A percentile compares a stretch with the other conserved stretches of the same genome.
Conservation (phyloP, 2,329 filamentous ascomycete genomes). For the Sporothrix brasiliensis region DNA sequence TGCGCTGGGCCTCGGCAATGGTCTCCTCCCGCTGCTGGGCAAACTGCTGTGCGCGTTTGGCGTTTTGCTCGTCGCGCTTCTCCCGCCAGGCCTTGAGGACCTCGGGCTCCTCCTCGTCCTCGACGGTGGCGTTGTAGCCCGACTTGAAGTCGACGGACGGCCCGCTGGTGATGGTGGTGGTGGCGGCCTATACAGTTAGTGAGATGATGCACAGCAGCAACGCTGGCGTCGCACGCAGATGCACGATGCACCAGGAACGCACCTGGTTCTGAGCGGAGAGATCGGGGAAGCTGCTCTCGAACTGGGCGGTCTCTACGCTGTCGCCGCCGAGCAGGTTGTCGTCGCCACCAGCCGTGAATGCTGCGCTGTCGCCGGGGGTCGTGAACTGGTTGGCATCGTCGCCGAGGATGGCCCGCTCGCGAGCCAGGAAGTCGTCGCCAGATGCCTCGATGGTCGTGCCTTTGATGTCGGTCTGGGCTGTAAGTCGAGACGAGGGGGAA, state of each 20-base stretch:
- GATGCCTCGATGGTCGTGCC: conserved; percentile 61
- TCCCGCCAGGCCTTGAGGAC: conserved; percentile 92
- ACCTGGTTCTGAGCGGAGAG: conserved; percentile 71
- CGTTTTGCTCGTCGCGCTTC: conserved; percentile 78
- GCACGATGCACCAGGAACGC: conserved; percentile 34
- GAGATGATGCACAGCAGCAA: background rate
- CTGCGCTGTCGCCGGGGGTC: conserved; percentile 64
- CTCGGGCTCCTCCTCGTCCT: conserved; percentile 81
- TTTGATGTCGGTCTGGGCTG: conserved; percentile 70
- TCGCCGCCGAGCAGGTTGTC: conserved; percentile 73
- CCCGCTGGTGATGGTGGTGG: conserved; percentile 76
- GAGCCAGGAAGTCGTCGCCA: conserved; percentile 82
- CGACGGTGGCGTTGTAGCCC: conserved; percentile 59
- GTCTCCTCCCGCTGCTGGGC: conserved; percentile 81
- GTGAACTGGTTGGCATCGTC: conserved; percentile 92
- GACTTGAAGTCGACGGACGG: conserved; percentile 65
- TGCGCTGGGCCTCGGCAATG: conserved; percentile 83
- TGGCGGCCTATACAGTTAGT: background rate
- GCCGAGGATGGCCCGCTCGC: conserved; percentile 86
- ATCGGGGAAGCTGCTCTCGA: conserved; percentile 90
- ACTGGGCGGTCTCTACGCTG: conserved; percentile 55
- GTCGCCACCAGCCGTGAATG: conserved; percentile 54
- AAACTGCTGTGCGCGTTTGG: conserved; percentile 83
- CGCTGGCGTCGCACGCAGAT: background rate
- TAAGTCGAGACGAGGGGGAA: conserved; percentile 2